Evolutionary conservation across 345 rosid species (phyloP), one percentile per base, ranked within the genome.

Genomic region (Corymbia maculata): DNA sequence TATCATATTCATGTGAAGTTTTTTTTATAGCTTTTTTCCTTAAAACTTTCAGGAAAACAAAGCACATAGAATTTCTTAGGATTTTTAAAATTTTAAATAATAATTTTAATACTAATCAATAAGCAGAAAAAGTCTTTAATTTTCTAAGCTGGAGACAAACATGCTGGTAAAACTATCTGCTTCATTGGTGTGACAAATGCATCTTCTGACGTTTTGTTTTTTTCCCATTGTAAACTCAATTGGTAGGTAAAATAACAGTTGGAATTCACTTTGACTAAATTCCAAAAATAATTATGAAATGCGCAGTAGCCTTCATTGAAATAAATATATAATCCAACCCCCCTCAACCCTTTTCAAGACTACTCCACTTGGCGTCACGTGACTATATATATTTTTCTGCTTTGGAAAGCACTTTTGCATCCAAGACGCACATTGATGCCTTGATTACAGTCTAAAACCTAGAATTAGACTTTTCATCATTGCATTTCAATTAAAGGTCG

Each of bases 351-450:
- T 70, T 68, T 32, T 32, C 80, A 4, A 17, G 80, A 17, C 80
- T 10, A 32, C 80, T 70, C 79, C 45, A 32, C 80, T 70, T 68
- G 42, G 79, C 79, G 2, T 36, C 79, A 32, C 79, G 79, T 68
- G 79, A 32, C 79, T 9, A 32, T 8, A 32, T 16, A 32, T 17
- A 8, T 9, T 36, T 36, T 44, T 36, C 7, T 9, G 26, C 49
- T 42, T 61, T 61, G 2, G 5, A 75, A 75, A 75, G 49, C 47
- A 36, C 82, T 75, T 36, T 36, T 36, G 49, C 82, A 2, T 51
- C 51, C 57, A 19, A 87, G 90, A 90, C 89, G 93, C 28, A 42
- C 47, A 9, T 22, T 1, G 49, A 22, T 75, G 82, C 49, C 42
- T 42, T 36, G 49, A 75, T 75, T 42, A 22, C 19, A 75, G 82